Evolutionary conservation across 176 grass and related monocot genomes (phyloP), one percentile per base, ranked within the genome.

Genomic region (Elaeis guineensis): DNA sequence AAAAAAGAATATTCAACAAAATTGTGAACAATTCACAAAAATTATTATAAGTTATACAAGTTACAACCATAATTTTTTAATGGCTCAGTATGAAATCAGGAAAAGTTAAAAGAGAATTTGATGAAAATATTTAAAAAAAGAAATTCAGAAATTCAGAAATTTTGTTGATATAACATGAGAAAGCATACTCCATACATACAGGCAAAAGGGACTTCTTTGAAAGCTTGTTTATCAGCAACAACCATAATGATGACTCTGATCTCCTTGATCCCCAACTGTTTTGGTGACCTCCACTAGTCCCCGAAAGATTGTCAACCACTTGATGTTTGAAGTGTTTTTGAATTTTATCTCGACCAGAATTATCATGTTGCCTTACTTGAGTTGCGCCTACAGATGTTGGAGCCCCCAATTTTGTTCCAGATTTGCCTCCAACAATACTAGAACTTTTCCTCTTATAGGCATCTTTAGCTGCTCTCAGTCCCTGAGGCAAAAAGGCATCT

Each of bases 401-500:
- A 54, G 62, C 54, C 77, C 59, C 77, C 65, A 59, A 48, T 79
- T 76, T 90, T 23, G 25, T 59, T 76, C 78, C 86, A 66, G 55
- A 59, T 19, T 58, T 72, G n/a, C 23, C 69, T 64, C 54, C 49
- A 49, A 16, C 62, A 50, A 28, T 12, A 62, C 59, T 82, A 1
- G 58, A 69, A 70, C 70, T 90, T 76, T 87, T 96, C 63, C 69
- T 85, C 82, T 90, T 96, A 66, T 85, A 87, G 67, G 59, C 28
- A 51, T 96, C 92, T 83, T 96, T 96, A 57, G 78, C 87, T 75
- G 89, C 83, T 80, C 55, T 90, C 73, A 80, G 85, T 64, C 92
- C 92, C 82, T 85, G 87, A 55, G 80, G 69, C 74, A 96, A 72
- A 78, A 96, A 96, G 16, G 20, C 50, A 50, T 90, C 92, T 21